Base-by-base conservation (phyloP, 352 stramenopile genomes). In the Thraustochytrium sp. region DNA sequence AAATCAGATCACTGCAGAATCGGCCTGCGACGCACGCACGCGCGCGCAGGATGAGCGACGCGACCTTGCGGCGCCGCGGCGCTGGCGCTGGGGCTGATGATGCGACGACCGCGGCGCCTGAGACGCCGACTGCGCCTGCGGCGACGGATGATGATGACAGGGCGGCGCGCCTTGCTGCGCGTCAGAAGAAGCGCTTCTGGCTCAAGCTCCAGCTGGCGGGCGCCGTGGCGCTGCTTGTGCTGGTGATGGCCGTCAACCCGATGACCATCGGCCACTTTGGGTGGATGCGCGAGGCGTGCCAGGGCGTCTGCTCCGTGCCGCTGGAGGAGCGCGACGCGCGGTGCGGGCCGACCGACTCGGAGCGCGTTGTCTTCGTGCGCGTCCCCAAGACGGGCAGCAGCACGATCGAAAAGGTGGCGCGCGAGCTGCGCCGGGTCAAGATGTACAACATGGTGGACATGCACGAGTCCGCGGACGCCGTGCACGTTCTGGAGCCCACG, bases 191-290 rank as follows among this genome's bases (percentile, higher is more conserved):
- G n/a, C n/a, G n/a, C n/a, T n/a, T n/a, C n/a, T n/a, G 51, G 11
- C 51, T 59, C 51, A 59, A 16, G 51, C 51, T 34, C 16, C 51
- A n/a, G 51, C 51, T 13, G 16, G 21, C 31, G 9, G 59, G 59
- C 40, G 59, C 59, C 11, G 23, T 72, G 23, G 13, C 26, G 36
- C 59, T 72, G 26, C 26, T 72, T 0, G 59, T 9, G 36, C 11
- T 46, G 1, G 46, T 31, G 36, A 11, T 72, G 0, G 1, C 46
- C 21, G 4, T 72, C 9, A 72, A 72, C 40, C 59, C 59, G 36
- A 72, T 72, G 59, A 72, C 59, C 13, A 44, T 72, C 21, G 59
- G 59, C 59, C 59, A 72, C 59, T 72, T 72, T 49, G 59, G 59
- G 9, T 16, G 23, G 16, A 49, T 72, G 34, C 23, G 16, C 13